Conservation (phyloP, 2,329 filamentous ascomycete genomes). For the Venturiaceae sp. region DNA sequence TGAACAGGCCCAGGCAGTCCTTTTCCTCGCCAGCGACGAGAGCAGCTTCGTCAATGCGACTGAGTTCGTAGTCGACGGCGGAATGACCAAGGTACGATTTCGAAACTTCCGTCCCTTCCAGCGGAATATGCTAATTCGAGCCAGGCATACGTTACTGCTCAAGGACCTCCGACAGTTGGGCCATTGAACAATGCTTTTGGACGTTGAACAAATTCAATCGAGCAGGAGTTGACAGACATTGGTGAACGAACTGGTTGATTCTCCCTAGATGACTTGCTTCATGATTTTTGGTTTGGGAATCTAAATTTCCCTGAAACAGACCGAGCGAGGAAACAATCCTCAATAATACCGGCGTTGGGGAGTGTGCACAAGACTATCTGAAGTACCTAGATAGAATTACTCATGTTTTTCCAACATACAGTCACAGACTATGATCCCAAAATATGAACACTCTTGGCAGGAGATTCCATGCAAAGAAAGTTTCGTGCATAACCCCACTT, state of each 20-base stretch:
- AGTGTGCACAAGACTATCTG: neutral
- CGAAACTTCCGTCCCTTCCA: neutral
- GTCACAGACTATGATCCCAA: neutral
- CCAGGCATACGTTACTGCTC: conserved; percentile 9
- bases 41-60: conserved; percentile 82
- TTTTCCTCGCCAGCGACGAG: conserved; percentile 83
- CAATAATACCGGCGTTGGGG: neutral
- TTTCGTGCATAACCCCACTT: neutral
- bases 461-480: neutral
- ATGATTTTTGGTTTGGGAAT: neutral
- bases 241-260: neutral
- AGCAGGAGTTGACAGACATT: neutral
- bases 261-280: neutral
- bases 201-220: neutral
- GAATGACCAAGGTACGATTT: conserved; percentile 66
- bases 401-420: neutral
- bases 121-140: neutral
- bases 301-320: neutral
- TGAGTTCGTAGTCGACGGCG: conserved; percentile 92
- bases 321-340: neutral
- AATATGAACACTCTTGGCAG: neutral
- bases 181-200: conserved; percentile 2
- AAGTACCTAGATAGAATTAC: neutral
- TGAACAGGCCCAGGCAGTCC: conserved; percentile 81
- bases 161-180: conserved; percentile 8